phyloP scores from a whole-genome alignment of 345 rosid species.

The Eucalyptus shirleyi region DNA sequence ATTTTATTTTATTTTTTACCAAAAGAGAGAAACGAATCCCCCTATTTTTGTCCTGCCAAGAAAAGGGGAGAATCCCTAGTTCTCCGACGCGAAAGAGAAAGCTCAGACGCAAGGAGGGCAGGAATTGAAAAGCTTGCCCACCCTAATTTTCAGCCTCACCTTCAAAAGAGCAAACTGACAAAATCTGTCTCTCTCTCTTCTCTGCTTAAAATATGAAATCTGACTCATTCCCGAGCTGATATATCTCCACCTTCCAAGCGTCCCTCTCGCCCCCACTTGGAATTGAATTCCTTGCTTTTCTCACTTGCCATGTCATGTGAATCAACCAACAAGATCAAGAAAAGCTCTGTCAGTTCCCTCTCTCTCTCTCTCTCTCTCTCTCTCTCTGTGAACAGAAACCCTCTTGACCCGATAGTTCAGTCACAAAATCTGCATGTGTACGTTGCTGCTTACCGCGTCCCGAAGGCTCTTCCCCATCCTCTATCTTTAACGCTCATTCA shows the following conservation, averaged over 20 bases:
- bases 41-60: not conserved
- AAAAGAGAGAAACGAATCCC: not conserved
- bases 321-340: not conserved
- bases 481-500: not conserved
- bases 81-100: not conserved
- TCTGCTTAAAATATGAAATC: not conserved
- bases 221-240: slow-evolving; percentile 29
- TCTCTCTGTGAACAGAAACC: not conserved
- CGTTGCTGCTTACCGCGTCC: slow-evolving; percentile 23
- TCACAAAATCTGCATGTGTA: slow-evolving; percentile 90
- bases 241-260: not conserved
- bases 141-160: not conserved
- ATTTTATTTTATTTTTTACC: not conserved
- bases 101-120: not conserved
- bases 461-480: not conserved
- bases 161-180: slow-evolving; percentile 17
- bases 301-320: not conserved
- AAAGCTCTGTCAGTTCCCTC: slow-evolving; percentile 9
- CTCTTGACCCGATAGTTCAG: slow-evolving; percentile 81
- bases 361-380: not conserved
- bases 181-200: not conserved
- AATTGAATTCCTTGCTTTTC: not conserved
- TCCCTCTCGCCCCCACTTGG: not conserved
- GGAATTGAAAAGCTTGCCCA: not conserved
- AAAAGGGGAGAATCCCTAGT: not conserved